These are phyloP conservation scores for Eucalyptus decipiens DNA, from an alignment of 345 rosid genomes.

Conservation along the genomic window DNA sequence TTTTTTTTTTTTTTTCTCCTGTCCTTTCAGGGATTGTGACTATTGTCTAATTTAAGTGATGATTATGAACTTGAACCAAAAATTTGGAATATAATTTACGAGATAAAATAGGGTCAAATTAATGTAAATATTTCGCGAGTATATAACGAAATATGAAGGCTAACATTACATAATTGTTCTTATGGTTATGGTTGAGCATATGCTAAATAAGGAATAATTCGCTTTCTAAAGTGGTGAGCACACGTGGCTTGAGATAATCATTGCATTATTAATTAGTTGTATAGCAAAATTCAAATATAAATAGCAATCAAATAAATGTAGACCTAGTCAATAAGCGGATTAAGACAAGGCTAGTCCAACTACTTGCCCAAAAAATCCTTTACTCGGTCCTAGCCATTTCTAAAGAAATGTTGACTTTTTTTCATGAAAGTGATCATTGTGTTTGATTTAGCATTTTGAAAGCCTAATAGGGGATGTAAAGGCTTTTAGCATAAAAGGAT, in stretches of 20 bases:
- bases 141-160: neutral
- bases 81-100: neutral
- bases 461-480: too few species aligned
- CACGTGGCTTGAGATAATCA: neutral
- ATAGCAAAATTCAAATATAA: neutral
- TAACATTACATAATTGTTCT: neutral
- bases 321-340: neutral
- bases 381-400: neutral
- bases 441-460: too few species aligned
- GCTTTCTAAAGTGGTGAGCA: neutral
- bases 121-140: neutral
- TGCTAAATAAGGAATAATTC: too few species aligned
- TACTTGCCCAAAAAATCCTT: neutral
- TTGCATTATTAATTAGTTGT: neutral
- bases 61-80: neutral
- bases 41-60: neutral
- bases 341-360: neutral
- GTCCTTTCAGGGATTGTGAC: neutral
- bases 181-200: neutral
- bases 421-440: neutral
- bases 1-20: neutral
- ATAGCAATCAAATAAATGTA: neutral
- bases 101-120: neutral
- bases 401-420: too few species aligned
- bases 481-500: too few species aligned